A percentile compares a stretch with the other conserved stretches of the same genome.
Conservation (phyloP, 441 rosid species). For the Adansonia rubrostipa region DNA sequence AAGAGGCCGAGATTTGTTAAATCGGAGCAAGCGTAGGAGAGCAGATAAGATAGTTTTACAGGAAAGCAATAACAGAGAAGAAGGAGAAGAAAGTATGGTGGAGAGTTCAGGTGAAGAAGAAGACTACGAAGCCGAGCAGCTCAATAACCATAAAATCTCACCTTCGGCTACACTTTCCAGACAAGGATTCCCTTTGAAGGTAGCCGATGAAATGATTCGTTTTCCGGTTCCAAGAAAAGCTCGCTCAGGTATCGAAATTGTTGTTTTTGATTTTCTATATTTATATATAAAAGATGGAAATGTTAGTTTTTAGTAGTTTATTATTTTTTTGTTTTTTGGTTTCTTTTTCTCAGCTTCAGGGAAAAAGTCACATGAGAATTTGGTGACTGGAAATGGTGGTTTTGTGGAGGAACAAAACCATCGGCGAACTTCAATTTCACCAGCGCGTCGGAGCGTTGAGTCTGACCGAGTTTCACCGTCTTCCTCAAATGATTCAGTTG, state of each 20-base stretch:
- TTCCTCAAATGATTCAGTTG: constrained; percentile 40
- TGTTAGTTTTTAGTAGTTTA: not conserved
- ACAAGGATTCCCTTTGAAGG: constrained; percentile 35
- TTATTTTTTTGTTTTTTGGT: not conserved
- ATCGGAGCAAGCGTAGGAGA: constrained; percentile 36
- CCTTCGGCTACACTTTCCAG: constrained; percentile 25
- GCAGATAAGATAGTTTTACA: constrained; percentile 31
- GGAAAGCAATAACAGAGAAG: constrained; percentile 31
- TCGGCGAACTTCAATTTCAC: constrained; percentile 41
- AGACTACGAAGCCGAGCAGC: constrained; percentile 38
- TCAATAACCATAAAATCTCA: constrained; percentile 30
- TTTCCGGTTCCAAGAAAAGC: constrained; percentile 53
- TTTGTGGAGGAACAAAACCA: constrained; percentile 37
- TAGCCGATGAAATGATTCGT: constrained; percentile 46
- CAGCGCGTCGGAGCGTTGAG: constrained; percentile 39
- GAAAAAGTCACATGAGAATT: constrained; percentile 52
- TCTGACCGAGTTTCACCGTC: constrained; percentile 40
- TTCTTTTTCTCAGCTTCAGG: constrained; percentile 39
- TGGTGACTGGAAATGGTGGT: constrained; percentile 39
- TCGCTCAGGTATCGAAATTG: constrained; percentile 43
- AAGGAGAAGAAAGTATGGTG: constrained; percentile 44
- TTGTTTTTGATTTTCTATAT: not conserved
- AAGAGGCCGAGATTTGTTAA: constrained; percentile 38
- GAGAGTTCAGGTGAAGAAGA: constrained; percentile 49
- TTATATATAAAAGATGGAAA: not conserved